Evolutionary conservation across 495 filamentous ascomycete species (phyloP), one percentile per base, ranked within the genome.

Genomic region (Annulohypoxylon maeteangense): DNA sequence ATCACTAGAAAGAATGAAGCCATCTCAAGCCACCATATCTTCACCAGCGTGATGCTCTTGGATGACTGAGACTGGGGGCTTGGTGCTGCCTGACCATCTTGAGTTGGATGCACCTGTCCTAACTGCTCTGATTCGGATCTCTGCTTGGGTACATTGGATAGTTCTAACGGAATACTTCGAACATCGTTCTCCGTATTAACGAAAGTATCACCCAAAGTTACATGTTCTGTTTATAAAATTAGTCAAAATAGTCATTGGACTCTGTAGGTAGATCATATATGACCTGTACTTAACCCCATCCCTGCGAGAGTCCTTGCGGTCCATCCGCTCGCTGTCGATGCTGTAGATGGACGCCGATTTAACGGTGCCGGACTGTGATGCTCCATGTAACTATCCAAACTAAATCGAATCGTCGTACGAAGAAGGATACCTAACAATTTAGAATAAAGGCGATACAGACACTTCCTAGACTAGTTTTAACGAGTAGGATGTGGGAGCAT

Each of bases 21-120:
- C 16, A 57, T 34, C 56, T 75, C 72, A 20, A 62, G 63, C 72
- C 58, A 65, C 79, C 70, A 83, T 1, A 65, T 65, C 2, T 45
- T 44, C 6, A 8, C 25, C 4, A 65, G 20, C 1, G 22, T 56
- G 0, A 56, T 47, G 6, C 4, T 47, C 27, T 48, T 56, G 38
- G 16, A 14, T 12, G 23, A 4, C 23, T 12, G 4, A 16, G 23
- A n/a, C 5, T 29, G 12, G 6, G 12, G 2, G n/a, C 14, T 16
- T 31, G 14, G 11, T 16, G 25, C 12, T 16, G 25, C 2, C 3
- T 31, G 20, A 16, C 5, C 25, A 27, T 31, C 48, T 31, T 31
- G 11, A 16, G 1, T 11, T 31, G 1, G 25, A 31, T 47, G 38
- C 6, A 42, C 3, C 10, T 48, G 8, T 11, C 3, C 1, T 48